Evolutionary conservation across 345 rosid species (phyloP).

Genomic region (Citrus glauca): DNA sequence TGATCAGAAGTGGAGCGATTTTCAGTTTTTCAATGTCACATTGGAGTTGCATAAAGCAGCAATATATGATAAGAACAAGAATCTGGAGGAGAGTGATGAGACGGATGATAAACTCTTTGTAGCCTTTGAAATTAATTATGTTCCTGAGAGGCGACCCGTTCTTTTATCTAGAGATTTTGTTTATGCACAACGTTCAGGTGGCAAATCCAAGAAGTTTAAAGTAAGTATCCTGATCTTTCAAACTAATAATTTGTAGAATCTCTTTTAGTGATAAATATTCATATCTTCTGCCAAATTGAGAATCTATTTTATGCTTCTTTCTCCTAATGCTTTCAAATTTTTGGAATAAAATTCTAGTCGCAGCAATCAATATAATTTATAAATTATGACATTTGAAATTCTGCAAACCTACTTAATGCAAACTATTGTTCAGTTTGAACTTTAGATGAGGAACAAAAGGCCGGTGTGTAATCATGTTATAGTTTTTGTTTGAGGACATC

Average conservation of each 20-base stretch:
- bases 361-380: not conserved
- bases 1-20: conserved; percentile 37
- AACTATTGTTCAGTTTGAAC: not conserved
- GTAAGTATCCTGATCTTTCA: conserved; percentile 13
- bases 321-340: not conserved
- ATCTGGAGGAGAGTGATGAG: not conserved
- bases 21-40: conserved; percentile 13
- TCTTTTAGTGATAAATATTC: not conserved
- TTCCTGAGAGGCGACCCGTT: conserved; percentile 26
- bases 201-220: conserved; percentile 20
- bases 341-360: not conserved
- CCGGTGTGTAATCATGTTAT: not conserved
- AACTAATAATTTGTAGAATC: not conserved
- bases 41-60: conserved; percentile 24
- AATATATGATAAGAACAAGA: conserved; percentile 4
- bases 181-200: conserved; percentile 23
- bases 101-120: conserved; percentile 24
- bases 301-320: not conserved
- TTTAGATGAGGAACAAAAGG: not conserved
- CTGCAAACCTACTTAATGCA: not conserved
- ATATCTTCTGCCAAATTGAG: not conserved
- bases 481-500: not conserved
- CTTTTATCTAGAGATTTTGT: conserved; percentile 42
- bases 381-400: not conserved
- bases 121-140: conserved; percentile 21